Evolutionary conservation across 495 filamentous ascomycete species (phyloP).

Genomic region (Penicillium salamii): DNA sequence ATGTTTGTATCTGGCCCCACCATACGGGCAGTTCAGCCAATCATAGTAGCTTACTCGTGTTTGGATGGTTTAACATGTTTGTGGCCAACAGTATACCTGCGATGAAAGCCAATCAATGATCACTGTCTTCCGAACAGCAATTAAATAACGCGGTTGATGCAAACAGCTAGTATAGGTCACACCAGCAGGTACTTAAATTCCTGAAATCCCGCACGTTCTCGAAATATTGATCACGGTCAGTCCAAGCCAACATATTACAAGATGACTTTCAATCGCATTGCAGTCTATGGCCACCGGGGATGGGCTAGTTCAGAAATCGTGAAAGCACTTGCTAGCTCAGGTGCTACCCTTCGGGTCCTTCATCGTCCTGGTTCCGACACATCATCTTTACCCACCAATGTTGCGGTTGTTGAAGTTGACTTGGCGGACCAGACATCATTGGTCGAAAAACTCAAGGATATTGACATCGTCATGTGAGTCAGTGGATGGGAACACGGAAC

Average conservation of each 20-base stretch:
- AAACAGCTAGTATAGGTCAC: not conserved
- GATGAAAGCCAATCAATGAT: not conserved
- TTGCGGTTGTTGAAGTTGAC: constrained; percentile 15
- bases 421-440: constrained; percentile 13
- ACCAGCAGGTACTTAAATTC: not conserved
- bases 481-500: not conserved
- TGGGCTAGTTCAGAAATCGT: constrained; percentile 19
- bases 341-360: constrained; percentile 17
- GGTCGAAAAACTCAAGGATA: constrained; percentile 11
- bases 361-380: constrained; percentile 17
- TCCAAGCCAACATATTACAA: not conserved
- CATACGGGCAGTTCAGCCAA: not conserved
- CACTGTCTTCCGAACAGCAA: not conserved
- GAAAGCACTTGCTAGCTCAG: constrained; percentile 12
- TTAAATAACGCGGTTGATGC: not conserved
- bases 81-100: not conserved
- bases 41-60: not conserved
- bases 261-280: constrained; percentile 22
- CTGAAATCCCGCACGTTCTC: not conserved
- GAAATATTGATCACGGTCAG: not conserved
- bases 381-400: constrained; percentile 5
- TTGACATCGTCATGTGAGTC: constrained; percentile 25
- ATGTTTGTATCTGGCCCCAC: not conserved
- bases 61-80: not conserved
- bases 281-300: constrained; percentile 24